These are phyloP conservation scores for Ampelomyces quisqualis DNA, from an alignment of 2,329 filamentous ascomycete genomes.

Conservation along the genomic window DNA sequence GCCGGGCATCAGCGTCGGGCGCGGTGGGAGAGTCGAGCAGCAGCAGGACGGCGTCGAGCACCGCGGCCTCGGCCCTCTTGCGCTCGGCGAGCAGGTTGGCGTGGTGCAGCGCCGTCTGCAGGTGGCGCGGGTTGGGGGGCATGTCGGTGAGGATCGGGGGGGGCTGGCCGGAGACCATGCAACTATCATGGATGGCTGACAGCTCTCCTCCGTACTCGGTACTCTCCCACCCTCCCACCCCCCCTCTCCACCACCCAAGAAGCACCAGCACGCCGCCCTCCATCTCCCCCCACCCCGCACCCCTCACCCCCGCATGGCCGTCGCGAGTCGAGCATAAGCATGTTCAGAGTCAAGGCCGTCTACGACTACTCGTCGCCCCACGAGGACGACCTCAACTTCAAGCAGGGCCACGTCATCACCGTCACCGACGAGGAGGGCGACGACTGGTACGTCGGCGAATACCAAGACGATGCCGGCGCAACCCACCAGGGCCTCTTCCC, in stretches of 20 bases:
- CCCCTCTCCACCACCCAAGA: no score
- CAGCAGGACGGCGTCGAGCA: constrained; percentile 69
- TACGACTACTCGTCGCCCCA: constrained; percentile 93
- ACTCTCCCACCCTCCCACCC: no score
- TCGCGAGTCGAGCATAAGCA: no score
- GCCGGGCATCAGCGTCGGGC: constrained; percentile 53
- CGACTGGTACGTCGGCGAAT: constrained; percentile 93
- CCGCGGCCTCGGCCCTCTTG: constrained; percentile 73
- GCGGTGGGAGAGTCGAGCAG: constrained; percentile 65
- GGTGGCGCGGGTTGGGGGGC: constrained; percentile 45
- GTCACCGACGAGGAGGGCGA: constrained; percentile 89
- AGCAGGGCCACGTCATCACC: constrained; percentile 83
- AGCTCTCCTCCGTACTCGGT: no score
- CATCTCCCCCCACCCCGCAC: constrained; percentile 6
- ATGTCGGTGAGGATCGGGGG: constrained; percentile 23
- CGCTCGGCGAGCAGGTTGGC: constrained; percentile 79
- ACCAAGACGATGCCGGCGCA: constrained; percentile 70
- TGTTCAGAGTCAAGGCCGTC: constrained; percentile 91
- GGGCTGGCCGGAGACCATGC: constrained; percentile 20
- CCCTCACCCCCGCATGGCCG: not conserved
- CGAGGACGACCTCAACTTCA: constrained; percentile 91
- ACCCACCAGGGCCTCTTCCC: constrained; percentile 88
- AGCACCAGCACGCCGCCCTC: constrained; percentile 9
- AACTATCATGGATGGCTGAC: no score
- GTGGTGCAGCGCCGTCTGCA: constrained; percentile 76